A percentile compares a stretch with the other conserved stretches of the same genome.
phyloP scores from a whole-genome alignment of 345 rosid genomes.

The Murraya koenigii region DNA sequence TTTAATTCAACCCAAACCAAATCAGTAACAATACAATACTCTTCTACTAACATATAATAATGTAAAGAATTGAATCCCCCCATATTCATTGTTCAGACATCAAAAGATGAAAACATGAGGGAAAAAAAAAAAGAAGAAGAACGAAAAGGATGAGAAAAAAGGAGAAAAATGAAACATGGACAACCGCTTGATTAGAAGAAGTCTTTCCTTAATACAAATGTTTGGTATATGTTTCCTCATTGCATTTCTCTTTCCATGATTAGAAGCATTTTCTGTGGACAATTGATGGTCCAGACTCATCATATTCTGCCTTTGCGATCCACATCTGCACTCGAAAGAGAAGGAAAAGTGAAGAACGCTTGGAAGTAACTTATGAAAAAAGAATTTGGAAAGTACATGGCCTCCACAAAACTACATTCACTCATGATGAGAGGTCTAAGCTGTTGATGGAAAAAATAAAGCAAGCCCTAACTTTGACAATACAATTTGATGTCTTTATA shows the following conservation, averaged over 20 bases:
- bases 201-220: conserved; percentile 19
- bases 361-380: neutral
- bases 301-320: conserved; percentile 68
- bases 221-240: conserved; percentile 24
- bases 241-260: conserved; percentile 16
- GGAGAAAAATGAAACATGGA: neutral
- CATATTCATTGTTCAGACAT: conserved; percentile 12
- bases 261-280: conserved; percentile 76
- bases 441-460: neutral
- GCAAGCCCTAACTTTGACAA: neutral
- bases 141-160: neutral
- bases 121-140: no score
- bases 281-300: conserved; percentile 65
- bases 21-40: conserved; percentile 26
- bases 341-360: conserved; percentile 7
- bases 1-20: conserved; percentile 35
- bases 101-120: conserved; percentile 18
- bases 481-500: neutral
- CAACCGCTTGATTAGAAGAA: conserved; percentile 30
- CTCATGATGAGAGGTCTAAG: neutral
- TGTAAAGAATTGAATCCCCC: conserved; percentile 21
- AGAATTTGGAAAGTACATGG: neutral
- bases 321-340: conserved; percentile 57
- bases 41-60: conserved; percentile 23
- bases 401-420: neutral